Evolutionary conservation across 2,329 filamentous ascomycete species (phyloP), one percentile per base, ranked within the genome.

Genomic region (Ophiobolus disseminans): DNA sequence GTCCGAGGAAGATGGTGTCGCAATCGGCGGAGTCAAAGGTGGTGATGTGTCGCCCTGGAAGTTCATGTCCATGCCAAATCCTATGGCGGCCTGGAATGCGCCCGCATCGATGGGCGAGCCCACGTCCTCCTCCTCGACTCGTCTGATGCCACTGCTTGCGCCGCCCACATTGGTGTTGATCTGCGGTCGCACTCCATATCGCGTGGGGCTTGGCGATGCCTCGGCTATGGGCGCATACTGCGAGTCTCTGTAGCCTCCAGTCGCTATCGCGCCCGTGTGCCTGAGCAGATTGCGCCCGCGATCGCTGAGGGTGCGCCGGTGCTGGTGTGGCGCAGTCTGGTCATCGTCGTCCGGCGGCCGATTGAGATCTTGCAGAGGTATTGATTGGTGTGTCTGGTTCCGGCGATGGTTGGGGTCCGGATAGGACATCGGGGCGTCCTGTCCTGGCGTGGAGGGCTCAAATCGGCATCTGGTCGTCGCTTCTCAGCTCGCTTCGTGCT

Each of bases 281-380:
- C 75, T 70, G 52, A 80, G 67, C 56, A 79, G 68, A 56, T 78
- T 70, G 65, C 78, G 70, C 57, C 78, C 73, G 60, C 78, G 69
- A 48, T 80, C 77, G 63, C 76, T 79, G 50, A 80, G 69, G n/a
- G 76, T 78, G 45, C 75, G 66, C 57, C 77, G 74, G 48, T 72
- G 65, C 45, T 70, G 60, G 14, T 63, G 55, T 41, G 65, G 57
- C 40, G 64, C 63, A 48, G 59, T 50, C 21, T 66, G 54, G 35
- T 68, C 61, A 38, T 69, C 49, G 26, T 70, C 60, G 52, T 73
- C 72, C 17, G 70, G 70, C 53, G 72, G 73, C 38, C 69, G 70
- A 56, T 72, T 71, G 50, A 79, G 72, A 60, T 78, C 83, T 72
- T 86, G 86, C 49, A 93, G 78, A 50, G 88, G 88, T 75, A 94